phyloP scores from a whole-genome alignment of 2,329 filamentous ascomycete genomes.

The Lachnellula cervina region DNA sequence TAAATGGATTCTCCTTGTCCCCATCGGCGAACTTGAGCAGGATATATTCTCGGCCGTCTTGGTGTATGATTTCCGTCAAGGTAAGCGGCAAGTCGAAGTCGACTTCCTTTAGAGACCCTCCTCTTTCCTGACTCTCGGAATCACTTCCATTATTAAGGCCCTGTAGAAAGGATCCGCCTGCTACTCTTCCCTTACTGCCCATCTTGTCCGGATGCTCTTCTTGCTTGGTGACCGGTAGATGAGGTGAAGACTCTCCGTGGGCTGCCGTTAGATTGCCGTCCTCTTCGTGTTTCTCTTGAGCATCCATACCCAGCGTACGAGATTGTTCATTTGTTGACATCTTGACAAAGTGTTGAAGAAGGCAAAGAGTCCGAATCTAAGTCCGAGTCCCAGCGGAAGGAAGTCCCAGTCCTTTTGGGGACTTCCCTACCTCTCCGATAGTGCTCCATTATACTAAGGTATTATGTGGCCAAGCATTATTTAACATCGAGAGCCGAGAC shows the following conservation, averaged over 20 bases:
- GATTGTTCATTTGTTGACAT: not conserved
- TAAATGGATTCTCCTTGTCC: conserved; percentile 48
- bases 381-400: not conserved
- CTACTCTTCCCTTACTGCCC: conserved; percentile 32
- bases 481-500: conserved; percentile 2
- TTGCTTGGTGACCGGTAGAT: conserved; percentile 14
- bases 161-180: conserved; percentile 36
- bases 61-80: conserved; percentile 36
- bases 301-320: not conserved
- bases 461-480: not conserved
- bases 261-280: not conserved
- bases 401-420: not conserved
- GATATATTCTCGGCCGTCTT: conserved; percentile 42
- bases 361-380: not conserved
- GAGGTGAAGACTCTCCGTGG: conserved; percentile 5
- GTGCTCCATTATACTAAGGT: not conserved
- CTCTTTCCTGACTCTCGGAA: conserved; percentile 28
- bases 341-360: not conserved
- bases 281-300: conserved; percentile 1
- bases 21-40: conserved; percentile 42
- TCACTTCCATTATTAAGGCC: conserved; percentile 30
- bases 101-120: conserved; percentile 38
- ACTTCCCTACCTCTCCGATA: not conserved
- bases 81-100: conserved; percentile 47
- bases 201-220: conserved; percentile 13